Evolutionary conservation across 768 basidiomycete genomes (phyloP).

Genomic region (Punctularia strigosozonata): DNA sequence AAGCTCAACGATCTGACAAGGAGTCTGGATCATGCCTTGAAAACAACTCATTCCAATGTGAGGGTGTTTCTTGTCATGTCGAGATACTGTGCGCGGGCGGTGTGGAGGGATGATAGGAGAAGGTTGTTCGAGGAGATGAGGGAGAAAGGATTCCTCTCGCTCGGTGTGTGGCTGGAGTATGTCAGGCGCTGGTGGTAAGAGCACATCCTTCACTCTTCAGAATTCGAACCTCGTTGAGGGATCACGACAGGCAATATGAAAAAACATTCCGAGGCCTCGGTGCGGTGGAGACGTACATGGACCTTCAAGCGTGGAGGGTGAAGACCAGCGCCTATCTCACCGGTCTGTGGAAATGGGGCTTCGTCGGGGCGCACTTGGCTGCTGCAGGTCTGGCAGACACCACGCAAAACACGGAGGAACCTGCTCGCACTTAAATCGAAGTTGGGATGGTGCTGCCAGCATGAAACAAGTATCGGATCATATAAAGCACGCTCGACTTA

Average conservation of each 20-base stretch:
- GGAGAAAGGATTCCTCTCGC: slow-evolving; percentile 36
- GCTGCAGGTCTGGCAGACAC: slow-evolving; percentile 56
- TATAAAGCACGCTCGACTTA: no score
- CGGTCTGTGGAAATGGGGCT: slow-evolving; percentile 46
- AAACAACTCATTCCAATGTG: slow-evolving; percentile 79
- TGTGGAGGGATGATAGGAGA: slow-evolving; percentile 60
- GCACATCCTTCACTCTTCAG: not conserved
- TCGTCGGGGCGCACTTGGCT: slow-evolving; percentile 57
- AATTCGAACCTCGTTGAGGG: slow-evolving; percentile 1
- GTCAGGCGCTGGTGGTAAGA: slow-evolving; percentile 62
- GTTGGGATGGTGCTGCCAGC: no score
- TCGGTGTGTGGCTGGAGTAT: slow-evolving; percentile 35
- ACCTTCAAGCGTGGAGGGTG: slow-evolving; percentile 42
- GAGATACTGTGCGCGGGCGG: slow-evolving; percentile 72
- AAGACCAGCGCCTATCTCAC: slow-evolving; percentile 52
- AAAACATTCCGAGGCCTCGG: slow-evolving; percentile 37
- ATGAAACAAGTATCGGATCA: no score
- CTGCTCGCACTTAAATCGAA: no score
- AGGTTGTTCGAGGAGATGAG: slow-evolving; percentile 27
- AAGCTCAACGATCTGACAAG: slow-evolving; percentile 84
- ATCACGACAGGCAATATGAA: slow-evolving; percentile 43
- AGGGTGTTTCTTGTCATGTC: slow-evolving; percentile 82
- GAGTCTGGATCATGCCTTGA: slow-evolving; percentile 72
- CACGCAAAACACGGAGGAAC: slow-evolving; percentile 1
- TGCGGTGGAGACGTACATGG: slow-evolving; percentile 50